phyloP scores from a whole-genome alignment of 108 stramenopile genomes.

The Craspedostauros australis region DNA sequence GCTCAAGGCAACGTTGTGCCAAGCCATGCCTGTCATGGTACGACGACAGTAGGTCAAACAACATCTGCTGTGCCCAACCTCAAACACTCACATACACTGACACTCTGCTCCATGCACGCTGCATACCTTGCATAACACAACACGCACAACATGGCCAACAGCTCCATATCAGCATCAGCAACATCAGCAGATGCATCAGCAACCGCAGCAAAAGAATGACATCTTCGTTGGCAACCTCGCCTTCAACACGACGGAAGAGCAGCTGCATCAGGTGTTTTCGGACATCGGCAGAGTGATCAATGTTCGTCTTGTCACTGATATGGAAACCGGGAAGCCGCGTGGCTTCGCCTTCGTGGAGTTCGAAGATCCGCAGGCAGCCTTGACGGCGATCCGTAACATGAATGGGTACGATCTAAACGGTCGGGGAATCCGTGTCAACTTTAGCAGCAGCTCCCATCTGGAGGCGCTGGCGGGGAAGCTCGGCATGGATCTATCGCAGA shows the following conservation, averaged over 20 bases:
- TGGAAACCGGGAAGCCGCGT: constrained; percentile 89
- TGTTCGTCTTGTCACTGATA: constrained; percentile 88
- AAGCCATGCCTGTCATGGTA: too few relatives aligned
- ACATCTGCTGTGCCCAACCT: too few relatives aligned
- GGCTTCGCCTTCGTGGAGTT: constrained; percentile 98
- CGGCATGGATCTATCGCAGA: constrained; percentile 79
- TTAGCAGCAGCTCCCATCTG: constrained; percentile 84
- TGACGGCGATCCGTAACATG: constrained; percentile 94
- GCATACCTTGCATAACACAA: too few relatives aligned
- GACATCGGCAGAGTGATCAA: constrained; percentile 86
- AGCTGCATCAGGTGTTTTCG: constrained; percentile 79
- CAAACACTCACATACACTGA: too few relatives aligned
- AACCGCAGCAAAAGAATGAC: constrained; percentile 62
- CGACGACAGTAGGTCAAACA: too few relatives aligned
- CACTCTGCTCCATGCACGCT: too few relatives aligned
- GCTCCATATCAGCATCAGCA: too few relatives aligned
- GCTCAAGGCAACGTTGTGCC: too few relatives aligned
- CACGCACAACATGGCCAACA: too few relatives aligned
- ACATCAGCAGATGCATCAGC: constrained; percentile 14
- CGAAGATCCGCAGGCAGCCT: constrained; percentile 91
- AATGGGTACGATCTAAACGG: constrained; percentile 95
- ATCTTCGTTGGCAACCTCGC: constrained; percentile 91
- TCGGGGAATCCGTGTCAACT: constrained; percentile 87
- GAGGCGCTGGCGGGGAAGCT: constrained; percentile 81
- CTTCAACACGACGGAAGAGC: constrained; percentile 92